Base-by-base conservation (phyloP, 441 rosid species). In the Gossypium davidsonii region DNA sequence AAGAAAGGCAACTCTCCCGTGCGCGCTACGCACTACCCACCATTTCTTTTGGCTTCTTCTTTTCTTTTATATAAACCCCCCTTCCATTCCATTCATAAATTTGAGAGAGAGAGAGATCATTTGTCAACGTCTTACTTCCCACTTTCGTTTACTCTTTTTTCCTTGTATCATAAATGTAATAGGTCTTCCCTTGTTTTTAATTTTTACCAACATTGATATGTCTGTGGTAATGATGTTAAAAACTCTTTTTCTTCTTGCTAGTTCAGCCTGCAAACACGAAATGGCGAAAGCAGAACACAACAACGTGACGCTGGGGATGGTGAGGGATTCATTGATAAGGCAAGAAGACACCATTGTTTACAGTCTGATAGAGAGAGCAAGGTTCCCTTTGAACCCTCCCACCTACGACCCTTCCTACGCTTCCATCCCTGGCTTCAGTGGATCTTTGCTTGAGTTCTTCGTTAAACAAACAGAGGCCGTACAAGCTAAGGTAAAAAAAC, bases 261-360 rank as follows among this genome's bases (percentile, higher is more conserved):
- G 21, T 77, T 39, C 26, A 9, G 26, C 11, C 46, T 21, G 71
- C 56, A 65, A 82, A 69, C 52, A 31, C 70, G 72, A 20, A 21
- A 81, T 79, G 86, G 79, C 85, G 53, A 68, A 42, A 80, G 78
- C 83, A 3, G 81, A 77, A 21, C 57, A 62, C 8, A 15, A 51
- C 42, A 72, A 11, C 48, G 11, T 81, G 66, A 85, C 86, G 17
- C 93, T 93, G 56, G 90, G 80, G 7, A 72, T 79, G 12, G 84
- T 89, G 17, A 81, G 98, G 26, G 85, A 88, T 48, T 84, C 91
- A 18, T 78, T 94, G 84, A 78, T 85, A 44, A 86, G 92, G 73
- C 96, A 91, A 78, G 98, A 94, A 82, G 97, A 94, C 37, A 82
- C 89, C 3, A 89, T 94, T 70, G 79, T 94, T 48, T 91, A 88